Evolutionary conservation across 306 rosid species (phyloP).

Genomic region (Cercis canadensis): DNA sequence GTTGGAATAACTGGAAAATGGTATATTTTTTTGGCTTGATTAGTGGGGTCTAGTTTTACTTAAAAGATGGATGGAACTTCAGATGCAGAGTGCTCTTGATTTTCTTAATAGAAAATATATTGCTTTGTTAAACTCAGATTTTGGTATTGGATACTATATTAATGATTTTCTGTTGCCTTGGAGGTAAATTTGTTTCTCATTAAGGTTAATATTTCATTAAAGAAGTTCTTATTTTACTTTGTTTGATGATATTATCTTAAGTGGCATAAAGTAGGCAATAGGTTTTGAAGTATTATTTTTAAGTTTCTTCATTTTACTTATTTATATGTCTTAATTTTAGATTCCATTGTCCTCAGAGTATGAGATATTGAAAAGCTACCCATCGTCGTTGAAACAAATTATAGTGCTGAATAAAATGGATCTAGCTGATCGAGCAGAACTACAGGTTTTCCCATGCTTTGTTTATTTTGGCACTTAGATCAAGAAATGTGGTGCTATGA

Average conservation of each 20-base stretch:
- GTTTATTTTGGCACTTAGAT: neutral
- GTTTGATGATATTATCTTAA: neutral
- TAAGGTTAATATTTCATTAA: too few relatives aligned
- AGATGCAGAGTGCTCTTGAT: neutral
- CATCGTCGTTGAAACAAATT: slow-evolving; percentile 44
- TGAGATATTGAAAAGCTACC: slow-evolving; percentile 43
- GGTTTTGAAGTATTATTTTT: neutral
- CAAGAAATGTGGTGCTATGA: neutral
- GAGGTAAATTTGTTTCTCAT: neutral
- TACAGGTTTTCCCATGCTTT: slow-evolving; percentile 48
- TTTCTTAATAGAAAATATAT: neutral
- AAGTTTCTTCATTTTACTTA: neutral
- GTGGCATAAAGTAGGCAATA: neutral
- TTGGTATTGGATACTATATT: neutral
- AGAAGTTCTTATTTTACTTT: neutral
- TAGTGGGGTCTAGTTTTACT: neutral
- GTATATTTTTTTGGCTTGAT: neutral
- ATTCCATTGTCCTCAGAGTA: slow-evolving; percentile 74
- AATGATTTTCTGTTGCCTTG: neutral
- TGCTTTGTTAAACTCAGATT: neutral
- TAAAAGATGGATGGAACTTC: neutral
- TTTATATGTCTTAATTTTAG: slow-evolving; percentile 43
- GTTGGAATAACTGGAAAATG: neutral
- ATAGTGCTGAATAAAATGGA: slow-evolving; percentile 76
- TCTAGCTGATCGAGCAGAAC: slow-evolving; percentile 64